Evolutionary conservation across 805 yeast species (phyloP).

Genomic region (Spathaspora sp.): DNA sequence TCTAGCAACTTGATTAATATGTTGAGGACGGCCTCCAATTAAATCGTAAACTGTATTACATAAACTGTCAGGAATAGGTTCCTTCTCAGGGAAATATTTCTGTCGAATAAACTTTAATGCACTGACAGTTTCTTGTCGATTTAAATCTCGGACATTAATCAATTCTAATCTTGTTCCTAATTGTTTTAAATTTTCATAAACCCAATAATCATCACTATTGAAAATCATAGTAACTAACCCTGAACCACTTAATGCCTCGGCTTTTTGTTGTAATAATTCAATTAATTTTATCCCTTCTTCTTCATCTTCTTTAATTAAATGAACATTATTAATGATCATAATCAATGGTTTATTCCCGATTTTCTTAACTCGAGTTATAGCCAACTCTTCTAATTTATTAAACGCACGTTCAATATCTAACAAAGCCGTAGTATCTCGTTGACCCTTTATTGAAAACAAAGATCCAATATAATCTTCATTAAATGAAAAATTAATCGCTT

Average conservation of each 20-base stretch:
- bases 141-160: conserved; percentile 62
- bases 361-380: conserved; percentile 44
- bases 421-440: conserved; percentile 79
- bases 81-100: conserved; percentile 30
- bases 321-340: conserved; percentile 69
- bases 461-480: conserved; percentile 84
- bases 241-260: conserved; percentile 72
- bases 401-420: conserved; percentile 82
- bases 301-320: conserved; percentile 69
- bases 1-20: conserved; percentile 65
- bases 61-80: conserved; percentile 27
- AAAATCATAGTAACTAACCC: conserved; percentile 68
- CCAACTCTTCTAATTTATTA: conserved; percentile 69
- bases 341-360: conserved; percentile 52
- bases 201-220: conserved; percentile 85
- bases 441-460: conserved; percentile 75
- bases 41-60: conserved; percentile 60
- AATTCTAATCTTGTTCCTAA: conserved; percentile 74
- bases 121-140: conserved; percentile 49
- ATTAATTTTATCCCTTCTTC: conserved; percentile 70
- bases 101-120: conserved; percentile 53
- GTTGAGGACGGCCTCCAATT: conserved; percentile 85
- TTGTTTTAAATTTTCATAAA: conserved; percentile 69
- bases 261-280: conserved; percentile 78
- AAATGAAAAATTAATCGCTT: conserved; percentile 67